Percentiles rank a stretch among this genome's conserved stretches.
phyloP scores from a whole-genome alignment of 192 early-diverging fungal genomes.

The Entomortierella chlamydospora region DNA sequence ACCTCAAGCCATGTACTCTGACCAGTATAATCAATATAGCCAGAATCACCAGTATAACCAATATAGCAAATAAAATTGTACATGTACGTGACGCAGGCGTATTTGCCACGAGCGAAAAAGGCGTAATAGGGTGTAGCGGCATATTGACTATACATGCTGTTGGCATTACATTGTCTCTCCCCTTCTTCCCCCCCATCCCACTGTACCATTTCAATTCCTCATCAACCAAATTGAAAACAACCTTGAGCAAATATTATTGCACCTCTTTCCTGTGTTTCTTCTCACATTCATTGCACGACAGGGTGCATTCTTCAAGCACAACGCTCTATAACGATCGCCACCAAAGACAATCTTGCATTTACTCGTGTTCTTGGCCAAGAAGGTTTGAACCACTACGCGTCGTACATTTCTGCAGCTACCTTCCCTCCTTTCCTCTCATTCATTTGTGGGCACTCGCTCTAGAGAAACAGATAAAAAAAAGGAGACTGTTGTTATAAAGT shows the following conservation, averaged over 20 bases:
- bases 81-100: too few species aligned
- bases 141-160: too few species aligned
- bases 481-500: neutral
- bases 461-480: neutral
- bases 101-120: too few species aligned
- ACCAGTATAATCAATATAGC: neutral
- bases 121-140: too few species aligned
- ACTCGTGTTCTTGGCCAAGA: neutral
- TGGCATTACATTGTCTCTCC: too few species aligned
- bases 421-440: neutral
- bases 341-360: neutral
- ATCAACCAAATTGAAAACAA: too few species aligned
- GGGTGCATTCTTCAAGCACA: neutral
- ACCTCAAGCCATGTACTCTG: constrained; percentile 2
- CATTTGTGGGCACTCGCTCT: neutral
- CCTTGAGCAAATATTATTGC: too few species aligned
- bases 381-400: constrained; percentile 13
- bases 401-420: neutral
- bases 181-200: too few species aligned
- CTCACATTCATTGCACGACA: neutral
- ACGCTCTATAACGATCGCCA: neutral
- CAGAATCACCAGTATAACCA: neutral
- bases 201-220: too few species aligned
- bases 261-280: too few species aligned
- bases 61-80: neutral